Evolutionary conservation across 1,284 basidiomycete genomes (phyloP).

Genomic region (Malassezia japonica): DNA sequence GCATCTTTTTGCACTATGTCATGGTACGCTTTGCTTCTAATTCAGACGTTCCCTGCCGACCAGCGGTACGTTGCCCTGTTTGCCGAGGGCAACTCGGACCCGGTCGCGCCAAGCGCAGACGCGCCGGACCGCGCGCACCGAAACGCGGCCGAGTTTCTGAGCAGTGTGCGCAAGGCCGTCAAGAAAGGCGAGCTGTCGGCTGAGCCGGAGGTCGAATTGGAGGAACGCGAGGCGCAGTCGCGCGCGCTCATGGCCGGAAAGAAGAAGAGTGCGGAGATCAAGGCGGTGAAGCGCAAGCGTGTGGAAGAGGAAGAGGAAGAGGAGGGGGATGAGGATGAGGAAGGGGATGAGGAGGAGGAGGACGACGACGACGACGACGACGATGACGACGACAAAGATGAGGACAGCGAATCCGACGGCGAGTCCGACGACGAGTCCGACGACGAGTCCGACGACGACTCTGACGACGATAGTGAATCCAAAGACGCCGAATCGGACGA

Average conservation of each 20-base stretch:
- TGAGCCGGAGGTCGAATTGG: constrained; percentile 15
- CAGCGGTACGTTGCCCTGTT: constrained; percentile 17
- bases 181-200: constrained; percentile 9
- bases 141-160: constrained; percentile 12
- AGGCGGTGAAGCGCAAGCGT: neutral
- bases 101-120: constrained; percentile 2
- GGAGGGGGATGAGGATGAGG: too few species aligned
- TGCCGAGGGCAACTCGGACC: neutral
- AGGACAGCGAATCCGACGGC: neutral
- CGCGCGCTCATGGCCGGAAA: too few species aligned
- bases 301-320: too few species aligned
- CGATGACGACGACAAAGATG: neutral
- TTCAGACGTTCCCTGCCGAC: constrained; percentile 10
- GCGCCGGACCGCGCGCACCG: constrained; percentile 8
- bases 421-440: neutral
- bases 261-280: neutral
- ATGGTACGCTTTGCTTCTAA: constrained; percentile 1
- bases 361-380: neutral
- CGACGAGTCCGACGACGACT: constrained; percentile 1
- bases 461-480: too few species aligned
- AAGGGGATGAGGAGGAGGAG: neutral
- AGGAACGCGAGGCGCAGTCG: constrained; percentile 3
- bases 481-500: too few species aligned
- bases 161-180: constrained; percentile 8
- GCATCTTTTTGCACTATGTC: constrained; percentile 15